Evolutionary conservation across 441 rosid species (phyloP), one percentile per base, ranked within the genome.

Genomic region (Gossypium davidsonii): DNA sequence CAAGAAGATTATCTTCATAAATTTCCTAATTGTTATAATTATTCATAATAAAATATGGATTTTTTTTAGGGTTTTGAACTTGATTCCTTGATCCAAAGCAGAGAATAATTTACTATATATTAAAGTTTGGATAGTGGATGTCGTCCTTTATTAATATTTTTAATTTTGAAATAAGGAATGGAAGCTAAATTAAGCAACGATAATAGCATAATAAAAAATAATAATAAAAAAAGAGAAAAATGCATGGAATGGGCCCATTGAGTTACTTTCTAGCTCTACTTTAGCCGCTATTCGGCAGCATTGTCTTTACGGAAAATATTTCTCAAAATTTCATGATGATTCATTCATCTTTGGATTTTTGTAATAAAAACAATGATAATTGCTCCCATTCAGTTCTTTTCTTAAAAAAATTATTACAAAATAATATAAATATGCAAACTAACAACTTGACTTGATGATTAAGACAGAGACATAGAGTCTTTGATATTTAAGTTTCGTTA

Each of bases 301-400:
- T 82, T 79, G 73, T 59, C 88, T 82, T 80, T 73, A 83, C 63
- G 82, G 64, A 80, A 66, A 79, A 49, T 78, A 70, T 72, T 62
- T 75, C 71, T 76, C 82, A 72, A 71, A 73, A 28, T 75, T 76
- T 67, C 68, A 77, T 55, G 73, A 77, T 80, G 18, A 55, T 70
- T 70, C n/a, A 37, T 70, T 70, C 21, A 6, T 6, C 6, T 2
- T 6, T 1, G 0, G 3, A 37, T 0, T 37, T 37, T 37, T 18
- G 48, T 6, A 49, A 12, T 58, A 3, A 53, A 25, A 58, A 25
- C 8, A 25, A 25, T 4, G 26, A 12, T 12, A 46, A 9, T 0
- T 14, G 52, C 52, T 3, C 6, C 17, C n/a, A 14, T 1, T 48
- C 52, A 1, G 15, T 14, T 15, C 0, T 0, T 46, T 46, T 46